Base-by-base conservation (phyloP, 2,329 filamentous ascomycete genomes). In the Hymenoscyphus fraxineus region DNA sequence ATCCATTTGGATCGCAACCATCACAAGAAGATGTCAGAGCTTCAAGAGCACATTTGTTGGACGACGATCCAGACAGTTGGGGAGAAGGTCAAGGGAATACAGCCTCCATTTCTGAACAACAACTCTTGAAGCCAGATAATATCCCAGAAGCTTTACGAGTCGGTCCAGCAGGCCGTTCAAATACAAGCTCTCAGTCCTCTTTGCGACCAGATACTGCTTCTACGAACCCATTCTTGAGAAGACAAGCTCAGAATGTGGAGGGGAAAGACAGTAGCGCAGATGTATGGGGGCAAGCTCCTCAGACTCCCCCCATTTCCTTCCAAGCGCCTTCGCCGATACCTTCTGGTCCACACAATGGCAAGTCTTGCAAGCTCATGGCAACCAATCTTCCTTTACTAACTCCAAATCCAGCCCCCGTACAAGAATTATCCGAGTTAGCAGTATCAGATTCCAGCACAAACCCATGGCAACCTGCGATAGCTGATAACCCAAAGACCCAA, bases 151-250 rank as follows among this genome's bases (percentile, higher is more conserved):
- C 70, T 27, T 61, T 76, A 56, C 69, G 67, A 66, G 67, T 71
- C 63, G 72, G 73, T 16, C 68, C 67, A 47, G 67, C 62, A 19
- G 67, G 65, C 58, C 62, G 64, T 58, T 67, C 68, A 10, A 69
- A 69, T 31, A 69, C 66, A 6, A 65, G 61, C 31, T 73, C 72
- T 12, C 68, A 68, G 27, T 72, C 73, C 44, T 62, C 58, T 60
- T 51, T 71, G 38, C 58, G 65, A 19, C 66, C 68, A 41, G 44
- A 62, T n/a, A 9, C 63, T 5, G 57, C 62, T 12, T 65, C 51
- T n/a, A 75, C 70, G n/a, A 76, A 76, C 61, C 74, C 74, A n/a
- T 76, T 69, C 59, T 27, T 72, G 27, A 66, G 67, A 44, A 69
- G 62, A n/a, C 67, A 73, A 40, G 61, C 64, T 9, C 69, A 65